Conservation (phyloP, 2,329 filamentous ascomycete genomes). For the Alternaria ventricosa region DNA sequence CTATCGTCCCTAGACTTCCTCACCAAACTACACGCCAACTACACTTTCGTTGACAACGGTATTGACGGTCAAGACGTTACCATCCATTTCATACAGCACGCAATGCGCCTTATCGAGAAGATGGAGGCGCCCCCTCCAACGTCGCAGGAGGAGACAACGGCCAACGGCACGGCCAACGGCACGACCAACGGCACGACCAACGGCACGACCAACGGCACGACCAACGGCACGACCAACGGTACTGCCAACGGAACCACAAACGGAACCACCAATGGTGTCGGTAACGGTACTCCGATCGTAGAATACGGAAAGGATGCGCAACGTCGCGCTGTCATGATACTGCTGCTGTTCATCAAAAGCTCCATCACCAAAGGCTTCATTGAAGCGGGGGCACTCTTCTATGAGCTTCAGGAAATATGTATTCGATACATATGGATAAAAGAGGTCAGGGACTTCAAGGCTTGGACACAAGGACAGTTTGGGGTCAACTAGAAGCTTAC, state of each 20-base stretch:
- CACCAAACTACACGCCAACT: conserved; percentile 44
- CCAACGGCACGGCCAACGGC: too few relatives aligned
- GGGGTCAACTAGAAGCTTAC: conserved; percentile 15
- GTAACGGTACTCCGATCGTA: conserved; percentile 6
- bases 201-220: neutral
- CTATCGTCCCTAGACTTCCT: conserved; percentile 49
- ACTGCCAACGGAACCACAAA: neutral
- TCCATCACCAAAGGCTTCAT: conserved; percentile 44
- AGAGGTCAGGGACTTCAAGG: conserved; percentile 50
- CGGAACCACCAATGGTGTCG: neutral
- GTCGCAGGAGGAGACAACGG: neutral
- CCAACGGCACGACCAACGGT: neutral
- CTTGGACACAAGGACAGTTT: conserved; percentile 24
- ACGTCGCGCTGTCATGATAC: conserved; percentile 43
- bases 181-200: too few relatives aligned
- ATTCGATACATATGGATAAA: conserved; percentile 49
- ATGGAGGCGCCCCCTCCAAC: conserved; percentile 27
- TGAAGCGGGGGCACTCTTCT: conserved; percentile 40
- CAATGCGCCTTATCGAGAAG: conserved; percentile 44
- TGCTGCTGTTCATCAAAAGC: conserved; percentile 50
- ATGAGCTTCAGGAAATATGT: conserved; percentile 51
- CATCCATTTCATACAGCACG: conserved; percentile 48
- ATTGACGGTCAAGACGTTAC: conserved; percentile 38
- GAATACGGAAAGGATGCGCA: conserved; percentile 45
- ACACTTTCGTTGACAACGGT: conserved; percentile 25